Conservation (phyloP, 2,329 filamentous ascomycete genomes). For the Zymoseptoria crescenta region DNA sequence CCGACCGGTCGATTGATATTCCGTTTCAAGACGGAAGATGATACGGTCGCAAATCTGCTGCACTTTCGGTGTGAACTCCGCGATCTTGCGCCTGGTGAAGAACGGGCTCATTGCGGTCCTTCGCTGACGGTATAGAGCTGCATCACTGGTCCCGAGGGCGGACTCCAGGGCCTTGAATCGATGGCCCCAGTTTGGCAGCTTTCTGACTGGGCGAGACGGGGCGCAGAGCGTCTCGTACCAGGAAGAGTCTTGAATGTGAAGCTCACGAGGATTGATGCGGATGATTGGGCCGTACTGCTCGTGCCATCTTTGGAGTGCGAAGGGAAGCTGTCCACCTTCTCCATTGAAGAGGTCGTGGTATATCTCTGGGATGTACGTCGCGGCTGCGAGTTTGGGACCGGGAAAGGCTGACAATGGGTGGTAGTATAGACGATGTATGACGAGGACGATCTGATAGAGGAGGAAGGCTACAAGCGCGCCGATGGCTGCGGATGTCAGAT, state of each 20-base stretch:
- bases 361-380: slow-evolving; percentile 30
- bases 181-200: slow-evolving; percentile 1
- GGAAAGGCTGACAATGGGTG: slow-evolving; percentile 31
- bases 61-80: slow-evolving; percentile 1
- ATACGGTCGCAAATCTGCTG: slow-evolving; percentile 3
- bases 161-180: neutral
- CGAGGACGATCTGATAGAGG: slow-evolving; percentile 1
- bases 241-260: slow-evolving; percentile 5
- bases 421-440: slow-evolving; percentile 25
- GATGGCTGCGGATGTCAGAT: neutral
- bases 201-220: neutral
- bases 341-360: slow-evolving; percentile 27
- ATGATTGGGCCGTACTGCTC: slow-evolving; percentile 8
- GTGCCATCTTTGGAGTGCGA: slow-evolving; percentile 6
- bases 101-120: slow-evolving; percentile 36
- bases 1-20: neutral
- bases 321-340: slow-evolving; percentile 8
- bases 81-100: slow-evolving; percentile 31
- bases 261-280: slow-evolving; percentile 11
- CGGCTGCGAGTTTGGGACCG: slow-evolving; percentile 30
- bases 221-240: slow-evolving; percentile 7
- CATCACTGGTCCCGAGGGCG: slow-evolving; percentile 1
- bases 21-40: neutral
- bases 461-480: neutral
- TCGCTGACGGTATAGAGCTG: slow-evolving; percentile 33